Base-by-base conservation (phyloP, 345 rosid species). In the Balakata baccata region DNA sequence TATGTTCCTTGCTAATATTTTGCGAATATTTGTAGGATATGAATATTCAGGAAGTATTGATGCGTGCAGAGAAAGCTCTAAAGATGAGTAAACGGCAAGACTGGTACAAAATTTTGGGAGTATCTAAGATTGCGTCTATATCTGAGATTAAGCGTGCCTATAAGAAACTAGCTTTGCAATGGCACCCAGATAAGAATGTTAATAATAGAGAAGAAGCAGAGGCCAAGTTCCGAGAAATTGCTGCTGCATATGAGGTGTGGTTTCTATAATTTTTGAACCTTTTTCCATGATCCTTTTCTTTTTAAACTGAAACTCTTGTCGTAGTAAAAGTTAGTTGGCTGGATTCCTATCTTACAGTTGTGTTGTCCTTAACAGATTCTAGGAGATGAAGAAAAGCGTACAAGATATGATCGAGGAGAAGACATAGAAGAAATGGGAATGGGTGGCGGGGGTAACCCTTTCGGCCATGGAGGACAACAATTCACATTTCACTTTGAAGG, bases 121-220 rank as follows among this genome's bases (percentile, higher is more conserved):
- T 95, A 73, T 91, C 99, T 13, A 93, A 76, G 83, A 91, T 91
- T 2, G 92, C 98, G 1, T 82, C 98, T 4, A 68, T 90, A 53
- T 54, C 96, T 25, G 99, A 95, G 74, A 95, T 95, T n/a, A 95
- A 95, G 80, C 84, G 86, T 59, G 97, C 98, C 16, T 95, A 95
- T 85, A 95, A 95, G 86, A 95, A 91, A 85, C 96, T 92, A 13
- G 99, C 99, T 77, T 66, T 95, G 73, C 92, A 90, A 73, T 95
- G 99, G 99, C 99, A 95, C 84, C 99, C 99, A 0, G 99, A 95
- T 81, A 95, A 95, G 82, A 95, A 95, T 70, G 98, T 89, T 3
- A 90, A 80, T 34, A 92, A 92, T 37, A 85, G 98, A 86, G 99
- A 93, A 88, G 98, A 87, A 83, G 98, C 99, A 66, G 99, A 95